Percentiles rank a stretch among this genome's conserved stretches.
Evolutionary conservation across 805 yeast genomes (phyloP).

Genomic region (Kluyveromyces dobzhanskii): DNA sequence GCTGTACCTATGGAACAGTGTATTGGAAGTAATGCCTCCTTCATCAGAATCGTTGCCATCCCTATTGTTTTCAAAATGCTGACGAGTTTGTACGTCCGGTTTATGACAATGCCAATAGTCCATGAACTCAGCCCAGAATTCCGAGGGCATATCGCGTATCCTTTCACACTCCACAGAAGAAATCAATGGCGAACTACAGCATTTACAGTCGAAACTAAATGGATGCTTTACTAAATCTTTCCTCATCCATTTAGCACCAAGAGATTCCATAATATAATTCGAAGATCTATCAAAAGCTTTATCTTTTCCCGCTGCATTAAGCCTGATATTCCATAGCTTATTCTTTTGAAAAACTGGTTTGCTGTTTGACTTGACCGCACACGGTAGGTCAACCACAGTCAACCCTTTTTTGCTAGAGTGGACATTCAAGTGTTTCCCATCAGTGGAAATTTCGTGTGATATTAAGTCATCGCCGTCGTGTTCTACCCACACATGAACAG

Average conservation of each 20-base stretch:
- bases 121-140: slow-evolving; percentile 90
- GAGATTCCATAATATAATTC: slow-evolving; percentile 8
- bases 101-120: slow-evolving; percentile 97
- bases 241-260: slow-evolving; percentile 20
- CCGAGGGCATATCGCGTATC: slow-evolving; percentile 70
- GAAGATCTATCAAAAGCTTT: slow-evolving; percentile 6
- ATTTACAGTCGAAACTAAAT: slow-evolving; percentile 12
- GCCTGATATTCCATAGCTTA: neutral
- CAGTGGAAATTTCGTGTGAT: neutral
- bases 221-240: slow-evolving; percentile 9
- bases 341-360: neutral
- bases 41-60: neutral
- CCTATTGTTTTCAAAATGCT: neutral
- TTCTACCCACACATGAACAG: neutral
- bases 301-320: neutral
- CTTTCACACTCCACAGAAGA: slow-evolving; percentile 14
- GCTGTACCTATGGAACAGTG: slow-evolving; percentile 9
- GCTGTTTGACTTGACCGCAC: neutral
- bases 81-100: slow-evolving; percentile 30
- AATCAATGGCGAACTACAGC: slow-evolving; percentile 7
- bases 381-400: neutral
- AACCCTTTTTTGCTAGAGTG: neutral
- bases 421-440: neutral
- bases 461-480: neutral
- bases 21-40: no score